A percentile compares a stretch with the other conserved stretches of the same genome.
Evolutionary conservation across 2,329 filamentous ascomycete genomes (phyloP).

Genomic region (Elsinoe arachidis): DNA sequence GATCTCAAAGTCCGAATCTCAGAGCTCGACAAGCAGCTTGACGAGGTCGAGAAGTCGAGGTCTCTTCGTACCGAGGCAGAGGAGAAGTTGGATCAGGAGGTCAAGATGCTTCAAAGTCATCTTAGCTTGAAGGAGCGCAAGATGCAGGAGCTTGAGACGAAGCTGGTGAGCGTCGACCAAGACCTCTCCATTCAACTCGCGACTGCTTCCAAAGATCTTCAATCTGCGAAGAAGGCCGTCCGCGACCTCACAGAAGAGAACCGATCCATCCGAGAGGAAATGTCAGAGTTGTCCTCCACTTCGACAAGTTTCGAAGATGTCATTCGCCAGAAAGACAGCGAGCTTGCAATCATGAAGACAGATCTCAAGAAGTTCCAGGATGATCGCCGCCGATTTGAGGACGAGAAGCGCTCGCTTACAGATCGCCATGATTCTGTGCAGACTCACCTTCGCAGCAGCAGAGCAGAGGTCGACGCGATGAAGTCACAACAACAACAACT

Average conservation of each 20-base stretch:
- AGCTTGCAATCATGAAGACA: slow-evolving; percentile 72
- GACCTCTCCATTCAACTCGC: slow-evolving; percentile 81
- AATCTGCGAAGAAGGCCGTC: slow-evolving; percentile 63
- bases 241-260: slow-evolving; percentile 73
- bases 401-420: slow-evolving; percentile 63
- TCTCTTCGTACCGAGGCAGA: slow-evolving; percentile 69
- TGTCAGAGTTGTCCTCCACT: slow-evolving; percentile 78
- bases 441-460: slow-evolving; percentile 67
- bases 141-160: slow-evolving; percentile 74
- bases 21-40: slow-evolving; percentile 61
- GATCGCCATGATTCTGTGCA: slow-evolving; percentile 73
- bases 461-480: slow-evolving; percentile 81
- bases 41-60: slow-evolving; percentile 60
- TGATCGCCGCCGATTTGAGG: slow-evolving; percentile 68
- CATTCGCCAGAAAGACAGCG: slow-evolving; percentile 87
- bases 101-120: slow-evolving; percentile 87
- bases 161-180: slow-evolving; percentile 75
- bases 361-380: slow-evolving; percentile 78
- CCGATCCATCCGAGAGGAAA: slow-evolving; percentile 70
- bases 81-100: slow-evolving; percentile 67
- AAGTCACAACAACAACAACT: slow-evolving; percentile 75
- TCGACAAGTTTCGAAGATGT: slow-evolving; percentile 94
- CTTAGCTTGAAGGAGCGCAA: slow-evolving; percentile 83
- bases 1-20: slow-evolving; percentile 59
- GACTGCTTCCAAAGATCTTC: slow-evolving; percentile 68